phyloP scores from a whole-genome alignment of 108 stramenopile genomes.

The Pinguiococcus pyrenoidosus region DNA sequence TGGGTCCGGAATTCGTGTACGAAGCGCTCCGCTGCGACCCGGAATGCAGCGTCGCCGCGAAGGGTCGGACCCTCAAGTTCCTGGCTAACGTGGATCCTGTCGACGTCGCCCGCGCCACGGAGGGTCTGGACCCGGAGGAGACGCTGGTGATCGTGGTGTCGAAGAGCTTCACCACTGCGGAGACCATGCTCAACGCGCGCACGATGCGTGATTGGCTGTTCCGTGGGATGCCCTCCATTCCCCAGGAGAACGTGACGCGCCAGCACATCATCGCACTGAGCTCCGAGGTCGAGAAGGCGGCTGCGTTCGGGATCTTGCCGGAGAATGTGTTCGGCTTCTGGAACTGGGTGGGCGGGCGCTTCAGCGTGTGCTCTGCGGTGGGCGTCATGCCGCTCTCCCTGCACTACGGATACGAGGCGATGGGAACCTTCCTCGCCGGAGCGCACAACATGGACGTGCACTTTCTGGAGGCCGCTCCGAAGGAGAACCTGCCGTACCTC shows the following conservation, averaged over 20 bases:
- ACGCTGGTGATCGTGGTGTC: slow-evolving; percentile 85
- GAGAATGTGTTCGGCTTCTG: slow-evolving; percentile 81
- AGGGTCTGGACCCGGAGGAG: slow-evolving; percentile 59
- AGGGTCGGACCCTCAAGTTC: slow-evolving; percentile 80
- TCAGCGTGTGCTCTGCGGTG: slow-evolving; percentile 49
- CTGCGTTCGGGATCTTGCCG: slow-evolving; percentile 54
- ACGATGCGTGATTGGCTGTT: slow-evolving; percentile 93
- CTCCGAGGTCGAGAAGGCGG: not conserved
- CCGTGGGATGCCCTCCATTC: slow-evolving; percentile 56
- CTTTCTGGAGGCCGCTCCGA: slow-evolving; percentile 52
- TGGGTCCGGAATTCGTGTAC: slow-evolving; percentile 93
- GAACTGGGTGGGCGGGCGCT: slow-evolving; percentile 95
- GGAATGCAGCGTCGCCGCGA: slow-evolving; percentile 26
- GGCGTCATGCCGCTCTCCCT: slow-evolving; percentile 71
- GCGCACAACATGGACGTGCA: slow-evolving; percentile 90
- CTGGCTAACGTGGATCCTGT: slow-evolving; percentile 98
- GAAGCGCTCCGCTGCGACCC: slow-evolving; percentile 67
- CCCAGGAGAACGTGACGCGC: slow-evolving; percentile 65
- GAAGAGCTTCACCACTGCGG: slow-evolving; percentile 98
- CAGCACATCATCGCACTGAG: slow-evolving; percentile 78
- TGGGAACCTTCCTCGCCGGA: slow-evolving; percentile 68
- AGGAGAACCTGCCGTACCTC: slow-evolving; percentile 77
- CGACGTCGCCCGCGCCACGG: slow-evolving; percentile 81
- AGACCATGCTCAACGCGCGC: slow-evolving; percentile 97
- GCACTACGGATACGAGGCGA: slow-evolving; percentile 61